Evolutionary conservation across 352 stramenopile species (phyloP), one percentile per base, ranked within the genome.

Genomic region (Globisporangium cylindrosporum): DNA sequence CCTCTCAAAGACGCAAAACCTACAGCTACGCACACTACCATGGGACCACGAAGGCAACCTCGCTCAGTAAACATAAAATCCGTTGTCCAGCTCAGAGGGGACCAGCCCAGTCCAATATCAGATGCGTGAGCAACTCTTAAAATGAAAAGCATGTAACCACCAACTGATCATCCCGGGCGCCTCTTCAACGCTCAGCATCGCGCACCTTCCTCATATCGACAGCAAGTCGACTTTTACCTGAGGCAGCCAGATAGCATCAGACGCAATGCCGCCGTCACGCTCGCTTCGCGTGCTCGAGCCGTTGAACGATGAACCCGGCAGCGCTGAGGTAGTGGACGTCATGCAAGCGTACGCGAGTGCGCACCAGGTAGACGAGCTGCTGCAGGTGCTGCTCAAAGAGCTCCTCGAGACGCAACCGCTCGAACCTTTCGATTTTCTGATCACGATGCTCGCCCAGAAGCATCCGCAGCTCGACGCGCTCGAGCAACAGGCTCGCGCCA

Each of bases 371-470:
- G 71, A 89, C 54, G 78, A 83, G 48, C 78, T 94, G 75, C 56
- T 92, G 56, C 81, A 86, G 25, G 67, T 91, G 12, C 70, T 93
- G 43, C 72, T 92, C 67, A 74, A 73, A 54, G 62, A 73, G 18
- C 73, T 94, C 38, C 71, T 93, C 36, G 73, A 92, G 62, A 72
- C 73, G 29, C 84, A 91, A 70, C 84, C 81, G 64, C 68, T 92
- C 20, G 86, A 91, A 46, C 81, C 84, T 5, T 83, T 90, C 64
- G 73, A 82, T 64, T 88, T 90, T 67, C 74, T 94, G 29, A 88
- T 89, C 62, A 69, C 88, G 27, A 72, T 77, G 36, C 75, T 89
- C 34, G 43, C 64, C 22, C 73, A 79, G 25, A 69, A 85, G 62
- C 77, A 91, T 55, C 56, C 72, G 20, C 69, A 81, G 60, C 76